These are phyloP conservation scores for Nakaseomyces sp. DNA, from an alignment of 1,139 yeast species.

Conservation along the genomic window DNA sequence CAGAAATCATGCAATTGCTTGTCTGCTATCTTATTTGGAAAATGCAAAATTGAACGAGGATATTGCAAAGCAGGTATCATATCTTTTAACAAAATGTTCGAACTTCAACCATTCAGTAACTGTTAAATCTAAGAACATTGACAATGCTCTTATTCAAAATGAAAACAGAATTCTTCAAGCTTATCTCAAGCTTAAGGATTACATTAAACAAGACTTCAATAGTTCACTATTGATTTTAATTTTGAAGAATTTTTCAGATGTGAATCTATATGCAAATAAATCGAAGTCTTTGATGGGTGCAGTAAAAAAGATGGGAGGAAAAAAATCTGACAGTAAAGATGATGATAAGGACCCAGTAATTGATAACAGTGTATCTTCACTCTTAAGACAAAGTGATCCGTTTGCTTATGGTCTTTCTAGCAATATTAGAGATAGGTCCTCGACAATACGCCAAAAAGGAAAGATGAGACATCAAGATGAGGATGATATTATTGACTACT, in stretches of 20 bases:
- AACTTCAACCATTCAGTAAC: constrained; percentile 28
- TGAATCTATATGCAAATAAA: constrained; percentile 26
- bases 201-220: constrained; percentile 37
- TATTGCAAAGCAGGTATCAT: constrained; percentile 38
- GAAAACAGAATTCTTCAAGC: constrained; percentile 39
- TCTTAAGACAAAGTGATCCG: constrained; percentile 32
- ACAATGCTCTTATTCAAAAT: constrained; percentile 31
- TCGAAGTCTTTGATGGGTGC: constrained; percentile 19
- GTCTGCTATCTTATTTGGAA: constrained; percentile 38
- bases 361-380: constrained; percentile 20
- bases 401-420: constrained; percentile 39
- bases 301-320: constrained; percentile 14
- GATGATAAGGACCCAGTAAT: constrained; percentile 17
- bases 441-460: constrained; percentile 25
- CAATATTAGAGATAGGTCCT: constrained; percentile 34
- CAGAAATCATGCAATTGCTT: constrained; percentile 40
- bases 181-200: constrained; percentile 36
- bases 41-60: constrained; percentile 33
- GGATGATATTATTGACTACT: constrained; percentile 25
- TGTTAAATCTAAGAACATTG: constrained; percentile 18
- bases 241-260: constrained; percentile 38
- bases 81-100: constrained; percentile 36
- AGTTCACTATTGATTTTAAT: constrained; percentile 39
- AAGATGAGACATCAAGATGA: constrained; percentile 3
- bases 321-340: constrained; percentile 15